phyloP scores from a whole-genome alignment of 2,329 filamentous ascomycete species.

The Nothophaeocryptopus gaeumannii region DNA sequence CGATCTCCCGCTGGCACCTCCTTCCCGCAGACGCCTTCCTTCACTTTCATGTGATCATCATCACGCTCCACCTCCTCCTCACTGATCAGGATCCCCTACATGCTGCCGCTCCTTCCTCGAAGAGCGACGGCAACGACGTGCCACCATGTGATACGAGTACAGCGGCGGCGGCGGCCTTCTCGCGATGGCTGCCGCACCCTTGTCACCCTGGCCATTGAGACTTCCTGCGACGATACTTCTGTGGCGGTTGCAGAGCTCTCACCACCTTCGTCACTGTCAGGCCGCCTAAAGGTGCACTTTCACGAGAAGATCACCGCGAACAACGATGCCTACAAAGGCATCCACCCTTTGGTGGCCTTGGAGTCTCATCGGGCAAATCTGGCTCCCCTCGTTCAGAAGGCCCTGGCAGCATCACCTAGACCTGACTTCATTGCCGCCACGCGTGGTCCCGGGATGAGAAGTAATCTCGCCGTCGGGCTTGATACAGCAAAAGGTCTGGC shows the following conservation, averaged over 20 bases:
- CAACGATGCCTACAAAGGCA: constrained; percentile 69
- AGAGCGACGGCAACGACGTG: background rate
- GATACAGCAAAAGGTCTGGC: constrained; percentile 85
- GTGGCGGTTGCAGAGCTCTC: constrained; percentile 65
- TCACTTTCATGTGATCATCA: too few relatives aligned
- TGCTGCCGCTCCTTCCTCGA: constrained; percentile 3
- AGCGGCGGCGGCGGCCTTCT: background rate
- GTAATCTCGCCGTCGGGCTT: constrained; percentile 73
- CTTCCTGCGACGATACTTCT: constrained; percentile 89
- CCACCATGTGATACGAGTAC: constrained; percentile 1
- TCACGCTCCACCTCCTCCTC: too few relatives aligned
- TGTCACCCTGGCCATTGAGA: constrained; percentile 69
- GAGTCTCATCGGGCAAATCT: constrained; percentile 72
- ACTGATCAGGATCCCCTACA: background rate
- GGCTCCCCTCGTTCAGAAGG: constrained; percentile 63
- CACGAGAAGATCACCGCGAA: constrained; percentile 80
- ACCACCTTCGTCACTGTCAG: background rate
- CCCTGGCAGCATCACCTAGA: constrained; percentile 38
- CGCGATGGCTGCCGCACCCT: constrained; percentile 26
- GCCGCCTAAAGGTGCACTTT: constrained; percentile 53
- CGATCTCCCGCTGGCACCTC: too few relatives aligned
- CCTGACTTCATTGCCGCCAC: constrained; percentile 89
- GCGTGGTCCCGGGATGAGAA: constrained; percentile 82
- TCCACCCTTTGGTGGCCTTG: constrained; percentile 74
- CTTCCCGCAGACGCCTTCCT: too few relatives aligned